Percentiles rank a stretch among this genome's conserved stretches.
Evolutionary conservation across 768 basidiomycete genomes (phyloP).

Genomic region (Lanmaoa rubissima): DNA sequence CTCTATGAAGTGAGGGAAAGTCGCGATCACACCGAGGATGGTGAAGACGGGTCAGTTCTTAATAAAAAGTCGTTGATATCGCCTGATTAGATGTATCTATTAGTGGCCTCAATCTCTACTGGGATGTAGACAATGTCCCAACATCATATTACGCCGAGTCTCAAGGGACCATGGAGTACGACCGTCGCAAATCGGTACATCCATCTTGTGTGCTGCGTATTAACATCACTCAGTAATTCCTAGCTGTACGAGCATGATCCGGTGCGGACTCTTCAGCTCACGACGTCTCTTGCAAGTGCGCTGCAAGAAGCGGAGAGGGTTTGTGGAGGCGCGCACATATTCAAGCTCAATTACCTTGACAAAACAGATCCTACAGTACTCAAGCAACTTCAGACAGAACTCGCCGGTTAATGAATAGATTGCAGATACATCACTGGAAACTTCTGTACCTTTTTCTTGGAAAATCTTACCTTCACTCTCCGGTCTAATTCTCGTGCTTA

Average conservation of each 20-base stretch:
- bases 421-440: neutral
- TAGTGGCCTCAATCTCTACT: constrained; percentile 53
- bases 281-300: constrained; percentile 52
- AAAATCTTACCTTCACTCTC: neutral
- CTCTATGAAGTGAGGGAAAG: constrained; percentile 84
- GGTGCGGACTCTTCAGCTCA: constrained; percentile 65
- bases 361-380: constrained; percentile 74
- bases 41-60: constrained; percentile 35
- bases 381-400: constrained; percentile 61
- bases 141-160: constrained; percentile 57
- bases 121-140: constrained; percentile 67
- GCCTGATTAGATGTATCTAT: neutral
- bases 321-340: constrained; percentile 55
- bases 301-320: constrained; percentile 62
- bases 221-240: constrained; percentile 8
- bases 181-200: constrained; percentile 70
- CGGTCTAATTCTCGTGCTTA: neutral
- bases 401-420: constrained; percentile 25
- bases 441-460: neutral
- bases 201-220: neutral
- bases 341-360: constrained; percentile 59
- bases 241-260: constrained; percentile 74
- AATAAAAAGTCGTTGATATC: neutral
- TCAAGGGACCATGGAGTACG: constrained; percentile 71
- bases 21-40: constrained; percentile 35